phyloP scores from a whole-genome alignment of 306 rosid species.

The Trifolium subterraneum region DNA sequence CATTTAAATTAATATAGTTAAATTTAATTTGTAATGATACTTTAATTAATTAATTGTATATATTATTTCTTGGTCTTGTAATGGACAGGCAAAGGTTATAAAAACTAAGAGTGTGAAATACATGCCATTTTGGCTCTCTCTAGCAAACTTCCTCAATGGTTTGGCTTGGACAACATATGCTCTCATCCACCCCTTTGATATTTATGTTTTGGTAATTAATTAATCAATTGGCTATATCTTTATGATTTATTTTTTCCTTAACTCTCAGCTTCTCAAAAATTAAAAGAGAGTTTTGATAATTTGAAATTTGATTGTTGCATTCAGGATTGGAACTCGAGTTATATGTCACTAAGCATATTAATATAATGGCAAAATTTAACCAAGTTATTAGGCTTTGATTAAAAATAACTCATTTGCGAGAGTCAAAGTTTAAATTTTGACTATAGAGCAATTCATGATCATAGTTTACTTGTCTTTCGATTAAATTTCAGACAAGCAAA shows the following conservation, averaged over 20 bases:
- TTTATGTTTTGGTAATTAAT: conserved; percentile 60
- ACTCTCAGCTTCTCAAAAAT: background rate
- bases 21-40: background rate
- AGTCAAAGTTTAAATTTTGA: too few species aligned
- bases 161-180: conserved; percentile 77
- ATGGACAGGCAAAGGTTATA: conserved; percentile 61
- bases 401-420: too few species aligned
- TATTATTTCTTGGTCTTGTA: background rate
- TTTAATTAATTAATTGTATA: background rate
- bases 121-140: conserved; percentile 80
- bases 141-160: conserved; percentile 74
- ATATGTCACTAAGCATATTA: too few species aligned
- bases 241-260: background rate
- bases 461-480: too few species aligned
- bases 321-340: too few species aligned
- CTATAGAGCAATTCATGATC: too few species aligned
- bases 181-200: conserved; percentile 64
- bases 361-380: too few species aligned
- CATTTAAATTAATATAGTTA: background rate
- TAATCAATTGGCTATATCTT: background rate
- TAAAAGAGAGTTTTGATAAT: background rate
- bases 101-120: conserved; percentile 69
- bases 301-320: background rate
- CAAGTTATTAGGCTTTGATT: too few species aligned
- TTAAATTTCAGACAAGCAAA: too few species aligned